Evolutionary conservation across 2,329 filamentous ascomycete genomes (phyloP).

Genomic region (Hortaea sp.): DNA sequence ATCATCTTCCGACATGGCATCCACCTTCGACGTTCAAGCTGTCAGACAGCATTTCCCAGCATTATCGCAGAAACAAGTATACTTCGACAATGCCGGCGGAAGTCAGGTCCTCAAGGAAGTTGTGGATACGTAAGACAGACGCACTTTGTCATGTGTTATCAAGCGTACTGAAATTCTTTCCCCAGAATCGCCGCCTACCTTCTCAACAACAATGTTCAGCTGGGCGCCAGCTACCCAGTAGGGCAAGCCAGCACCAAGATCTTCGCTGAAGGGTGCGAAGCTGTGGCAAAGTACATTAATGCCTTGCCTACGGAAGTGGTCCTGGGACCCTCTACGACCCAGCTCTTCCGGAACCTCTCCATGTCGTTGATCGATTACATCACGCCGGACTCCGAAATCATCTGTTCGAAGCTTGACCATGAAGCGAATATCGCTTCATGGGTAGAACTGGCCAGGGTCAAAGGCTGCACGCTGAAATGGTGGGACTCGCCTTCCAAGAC

Average conservation of each 20-base stretch:
- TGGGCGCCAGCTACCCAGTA: constrained; percentile 59
- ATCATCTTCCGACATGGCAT: neutral
- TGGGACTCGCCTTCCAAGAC: constrained; percentile 41
- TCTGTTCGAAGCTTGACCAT: constrained; percentile 64
- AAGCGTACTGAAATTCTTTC: neutral
- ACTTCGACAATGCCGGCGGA: constrained; percentile 69
- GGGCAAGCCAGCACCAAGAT: constrained; percentile 49
- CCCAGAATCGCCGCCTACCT: constrained; percentile 56
- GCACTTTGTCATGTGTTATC: neutral
- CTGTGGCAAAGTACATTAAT: constrained; percentile 62
- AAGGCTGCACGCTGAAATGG: constrained; percentile 57
- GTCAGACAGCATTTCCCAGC: constrained; percentile 58
- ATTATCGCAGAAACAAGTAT: constrained; percentile 56
- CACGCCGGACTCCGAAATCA: constrained; percentile 45
- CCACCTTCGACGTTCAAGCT: constrained; percentile 43
- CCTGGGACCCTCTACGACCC: constrained; percentile 64
- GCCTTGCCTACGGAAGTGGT: constrained; percentile 58
- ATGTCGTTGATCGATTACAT: constrained; percentile 48
- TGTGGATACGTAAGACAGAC: constrained; percentile 48
- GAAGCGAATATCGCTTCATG: constrained; percentile 69
- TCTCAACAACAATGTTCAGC: constrained; percentile 59
- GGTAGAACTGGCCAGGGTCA: constrained; percentile 55
- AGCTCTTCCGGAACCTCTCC: constrained; percentile 62
- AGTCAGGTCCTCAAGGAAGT: constrained; percentile 57
- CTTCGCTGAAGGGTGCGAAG: constrained; percentile 51